Percentiles rank a stretch among this genome's conserved stretches.
Evolutionary conservation across 306 rosid species (phyloP).

Genomic region (Crotalaria pallida): DNA sequence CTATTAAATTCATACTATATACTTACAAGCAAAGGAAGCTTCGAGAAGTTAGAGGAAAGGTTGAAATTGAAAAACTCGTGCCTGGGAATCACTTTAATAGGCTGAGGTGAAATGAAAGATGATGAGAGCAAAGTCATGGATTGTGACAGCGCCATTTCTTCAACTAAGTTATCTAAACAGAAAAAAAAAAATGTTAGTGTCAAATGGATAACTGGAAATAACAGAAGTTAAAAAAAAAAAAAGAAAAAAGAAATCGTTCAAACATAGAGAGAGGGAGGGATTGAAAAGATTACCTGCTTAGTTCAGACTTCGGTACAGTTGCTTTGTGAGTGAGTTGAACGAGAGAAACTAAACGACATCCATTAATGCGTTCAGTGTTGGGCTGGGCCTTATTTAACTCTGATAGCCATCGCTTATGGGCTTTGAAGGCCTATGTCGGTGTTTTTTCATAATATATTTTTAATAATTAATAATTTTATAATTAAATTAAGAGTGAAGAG

Average conservation of each 20-base stretch:
- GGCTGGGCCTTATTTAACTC: not conserved
- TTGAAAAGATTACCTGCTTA: not conserved
- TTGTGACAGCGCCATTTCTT: conserved; percentile 48
- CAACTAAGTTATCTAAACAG: not conserved
- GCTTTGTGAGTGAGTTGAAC: not conserved
- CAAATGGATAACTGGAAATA: not conserved
- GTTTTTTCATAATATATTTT: not conserved
- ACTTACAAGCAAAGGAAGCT: conserved; percentile 25
- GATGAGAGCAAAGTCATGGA: conserved; percentile 22
- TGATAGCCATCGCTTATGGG: not conserved
- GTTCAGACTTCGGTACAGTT: not conserved
- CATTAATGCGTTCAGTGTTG: not conserved
- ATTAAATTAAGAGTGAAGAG: too few relatives aligned
- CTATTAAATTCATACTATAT: not conserved
- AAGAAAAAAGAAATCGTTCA: not conserved
- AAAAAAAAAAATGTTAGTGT: not conserved
- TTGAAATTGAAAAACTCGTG: conserved; percentile 6
- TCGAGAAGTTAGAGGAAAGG: conserved; percentile 15
- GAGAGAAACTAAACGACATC: not conserved
- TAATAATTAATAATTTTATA: too few relatives aligned
- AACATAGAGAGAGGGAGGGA: not conserved
- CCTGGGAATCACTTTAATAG: not conserved
- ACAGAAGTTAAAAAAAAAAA: not conserved
- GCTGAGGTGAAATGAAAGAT: conserved; percentile 18
- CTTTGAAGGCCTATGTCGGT: not conserved